Conservation (phyloP, 1,139 yeast species). For the Kodamaea sp. region DNA sequence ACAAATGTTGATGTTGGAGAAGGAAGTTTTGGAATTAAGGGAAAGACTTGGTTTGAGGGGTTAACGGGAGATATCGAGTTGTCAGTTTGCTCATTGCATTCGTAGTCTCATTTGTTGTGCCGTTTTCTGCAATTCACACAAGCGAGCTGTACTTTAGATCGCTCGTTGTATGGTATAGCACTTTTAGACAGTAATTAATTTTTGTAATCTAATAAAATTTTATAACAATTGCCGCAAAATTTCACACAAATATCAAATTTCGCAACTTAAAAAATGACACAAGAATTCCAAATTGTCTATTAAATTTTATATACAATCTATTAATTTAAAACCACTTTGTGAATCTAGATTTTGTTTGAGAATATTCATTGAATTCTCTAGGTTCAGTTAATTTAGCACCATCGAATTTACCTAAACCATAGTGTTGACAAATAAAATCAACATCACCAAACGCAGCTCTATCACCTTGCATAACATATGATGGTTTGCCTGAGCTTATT, state of each 20-base stretch:
- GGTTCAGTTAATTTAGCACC: constrained; percentile 27
- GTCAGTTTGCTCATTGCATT: no score
- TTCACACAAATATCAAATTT: background rate
- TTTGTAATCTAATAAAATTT: background rate
- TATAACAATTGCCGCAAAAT: background rate
- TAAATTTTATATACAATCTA: background rate
- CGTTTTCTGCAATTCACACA: no score
- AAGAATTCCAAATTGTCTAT: no score
- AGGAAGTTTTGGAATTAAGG: constrained; percentile 64
- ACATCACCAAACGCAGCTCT: constrained; percentile 85
- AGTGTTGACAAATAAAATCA: constrained; percentile 56
- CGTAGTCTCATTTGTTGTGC: no score
- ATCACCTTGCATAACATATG: constrained; percentile 86
- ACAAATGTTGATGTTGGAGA: constrained; percentile 52
- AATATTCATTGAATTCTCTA: constrained; percentile 22
- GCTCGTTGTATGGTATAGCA: background rate
- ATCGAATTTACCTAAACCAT: constrained; percentile 62
- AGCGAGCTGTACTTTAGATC: no score
- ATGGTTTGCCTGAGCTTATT: constrained; percentile 60
- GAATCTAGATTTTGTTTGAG: constrained; percentile 11
- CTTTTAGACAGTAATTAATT: background rate
- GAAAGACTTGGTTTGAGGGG: constrained; percentile 23
- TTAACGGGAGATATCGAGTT: no score
- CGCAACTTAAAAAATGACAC: background rate
- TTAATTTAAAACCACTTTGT: constrained; percentile 21